Evolutionary conservation across 257 asterid species (phyloP), one percentile per base, ranked within the genome.

Genomic region (Ocimum tenuiflorum): DNA sequence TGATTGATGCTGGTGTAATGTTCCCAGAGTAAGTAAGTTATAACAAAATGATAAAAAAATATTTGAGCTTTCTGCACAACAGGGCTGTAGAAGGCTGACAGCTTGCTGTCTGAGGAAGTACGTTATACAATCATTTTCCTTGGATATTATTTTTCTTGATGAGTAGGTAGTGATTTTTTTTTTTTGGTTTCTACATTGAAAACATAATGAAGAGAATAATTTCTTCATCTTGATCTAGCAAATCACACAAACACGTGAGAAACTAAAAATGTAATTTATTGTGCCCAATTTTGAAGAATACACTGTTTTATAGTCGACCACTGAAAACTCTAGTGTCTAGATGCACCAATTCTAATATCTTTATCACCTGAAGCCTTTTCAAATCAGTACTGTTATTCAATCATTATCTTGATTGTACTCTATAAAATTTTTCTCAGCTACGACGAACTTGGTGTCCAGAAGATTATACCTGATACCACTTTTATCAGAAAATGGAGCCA

Each of bases 1-100:
- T 94, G 79, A 83, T 94, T 52, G 99, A 94, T 81, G 97, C 99
- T 41, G 99, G 99, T 72, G 81, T 94, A 22, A 94, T 94, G 99
- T 94, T 94, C 75, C 96, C 99, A 49, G 97, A 86, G 99, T 94
- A 82, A 86, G 99, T 94, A 82, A 80, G 96, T 82, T 60, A 33
- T 35, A 13, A 19, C 46, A 45, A 59, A 15, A 23, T 18, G n/a
- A 23, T 23, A 43, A 3, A 13, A 66, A 23, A 18, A 49, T 50
- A n/a, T 57, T 73, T 42, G 1, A 22, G 36, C 31, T 41, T 49
- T 72, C 47, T n/a, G 8, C 74, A 35, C 56, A 38, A 24, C 45
- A 29, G 49, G 20, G n/a, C 11, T 48, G 13, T 36, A 39, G 27
- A 45, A 53, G 60, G 62, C 20, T 57, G 53, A 51, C 33, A 47